Evolutionary conservation across 2,329 filamentous ascomycete species (phyloP), one percentile per base, ranked within the genome.

Genomic region (Cladosporium sp.): DNA sequence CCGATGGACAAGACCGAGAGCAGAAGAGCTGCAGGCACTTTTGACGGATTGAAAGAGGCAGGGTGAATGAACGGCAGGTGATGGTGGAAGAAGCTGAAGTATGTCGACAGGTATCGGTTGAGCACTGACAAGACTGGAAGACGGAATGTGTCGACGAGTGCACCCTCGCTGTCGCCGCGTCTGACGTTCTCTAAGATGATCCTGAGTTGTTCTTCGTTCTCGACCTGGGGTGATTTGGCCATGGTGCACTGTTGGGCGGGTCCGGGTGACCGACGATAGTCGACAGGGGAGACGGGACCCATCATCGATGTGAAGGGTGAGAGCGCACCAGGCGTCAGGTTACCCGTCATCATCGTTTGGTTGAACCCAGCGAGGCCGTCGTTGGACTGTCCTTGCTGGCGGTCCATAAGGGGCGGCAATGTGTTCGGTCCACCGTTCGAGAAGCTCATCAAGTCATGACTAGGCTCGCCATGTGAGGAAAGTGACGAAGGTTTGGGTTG

Each of bases 1-100:
- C 94, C 94, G 61, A 99, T 97, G 24, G 94, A 97, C 52, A 99
- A 79, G 15, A 97, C 90, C 0, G 92, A 91, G 42, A 97, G 82
- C 32, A 99, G 78, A 8, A 99, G 79, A 19, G 94, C 87, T 12
- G 93, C 87, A 45, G 93, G 90, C 4, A 89, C 84, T 64, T 87
- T 81, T 4, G 88, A 88, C 3, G 92, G 90, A 62, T 86, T 84
- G 76, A 97, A 97, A 0, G 94, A 95, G 15, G 90, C 85, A 44
- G 93, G 92, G 70, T 99, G 94, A 71, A 99, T 75, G 78, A 99
- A 97, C 1, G 94, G 94, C 70, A 97, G 77, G 70, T 99, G 94
- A 68, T 96, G 94, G 71, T 99, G 94, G 76, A 97, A 99, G 68
- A 97, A 80, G 71, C 90, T 91, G 74, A 97, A 99, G 79, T 97